Conservation (phyloP, 2,329 filamentous ascomycete genomes). For the Microascus cirrosus region DNA sequence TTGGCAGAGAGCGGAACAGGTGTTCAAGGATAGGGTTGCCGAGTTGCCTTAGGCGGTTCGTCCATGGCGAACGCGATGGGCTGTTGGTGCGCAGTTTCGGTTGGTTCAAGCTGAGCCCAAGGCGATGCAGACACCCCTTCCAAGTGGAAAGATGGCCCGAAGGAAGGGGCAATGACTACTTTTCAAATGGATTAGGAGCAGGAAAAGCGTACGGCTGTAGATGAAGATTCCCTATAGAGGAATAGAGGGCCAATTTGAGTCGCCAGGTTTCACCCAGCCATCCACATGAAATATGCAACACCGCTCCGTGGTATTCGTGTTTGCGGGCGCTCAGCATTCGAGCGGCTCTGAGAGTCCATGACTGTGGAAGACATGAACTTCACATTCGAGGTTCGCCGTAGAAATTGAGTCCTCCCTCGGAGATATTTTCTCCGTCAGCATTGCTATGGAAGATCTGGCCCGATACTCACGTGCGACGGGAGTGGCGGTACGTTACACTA, state of each 20-base stretch:
- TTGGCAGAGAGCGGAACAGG: conserved; percentile 76
- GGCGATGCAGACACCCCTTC: neutral
- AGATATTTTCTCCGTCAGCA: no score
- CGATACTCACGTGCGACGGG: no score
- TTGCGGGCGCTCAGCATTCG: neutral
- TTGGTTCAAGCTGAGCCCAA: neutral
- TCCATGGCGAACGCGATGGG: neutral
- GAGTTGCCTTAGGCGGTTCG: conserved; percentile 39
- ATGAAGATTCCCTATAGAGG: neutral
- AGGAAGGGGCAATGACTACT: neutral
- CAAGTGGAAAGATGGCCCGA: no score
- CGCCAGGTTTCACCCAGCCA: neutral
- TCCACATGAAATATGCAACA: neutral
- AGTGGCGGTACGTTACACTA: neutral
- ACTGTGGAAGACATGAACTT: no score
- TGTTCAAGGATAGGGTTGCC: conserved; percentile 74
- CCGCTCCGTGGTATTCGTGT: neutral
- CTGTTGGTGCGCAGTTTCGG: neutral
- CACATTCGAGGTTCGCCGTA: no score
- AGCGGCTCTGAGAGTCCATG: neutral
- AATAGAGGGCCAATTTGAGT: neutral
- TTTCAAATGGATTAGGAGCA: neutral
- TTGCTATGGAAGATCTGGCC: no score
- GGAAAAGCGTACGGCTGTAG: neutral
- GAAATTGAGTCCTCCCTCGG: no score